Conservation (phyloP, 129 eudicot genomes). For the Helichrysum umbraculigerum region DNA sequence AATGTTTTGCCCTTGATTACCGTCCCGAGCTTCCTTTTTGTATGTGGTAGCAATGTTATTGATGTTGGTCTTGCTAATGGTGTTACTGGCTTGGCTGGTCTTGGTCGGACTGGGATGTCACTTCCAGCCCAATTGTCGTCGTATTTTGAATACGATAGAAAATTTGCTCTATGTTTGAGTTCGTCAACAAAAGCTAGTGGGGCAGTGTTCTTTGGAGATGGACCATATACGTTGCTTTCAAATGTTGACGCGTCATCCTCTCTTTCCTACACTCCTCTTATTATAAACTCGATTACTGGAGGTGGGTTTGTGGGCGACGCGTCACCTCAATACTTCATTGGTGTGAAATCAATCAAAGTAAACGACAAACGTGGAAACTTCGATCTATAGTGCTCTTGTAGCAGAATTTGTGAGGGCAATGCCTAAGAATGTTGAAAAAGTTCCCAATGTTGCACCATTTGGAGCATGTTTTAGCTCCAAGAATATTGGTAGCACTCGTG, state of each 20-base stretch:
- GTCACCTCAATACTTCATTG: conserved; percentile 39
- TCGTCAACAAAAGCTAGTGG: conserved; percentile 26
- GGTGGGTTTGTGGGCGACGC: conserved; percentile 16
- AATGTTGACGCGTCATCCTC: conserved; percentile 11
- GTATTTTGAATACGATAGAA: conserved; percentile 23
- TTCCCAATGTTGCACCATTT: conserved; percentile 44
- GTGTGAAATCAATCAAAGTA: conserved; percentile 37
- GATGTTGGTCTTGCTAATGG: conserved; percentile 37
- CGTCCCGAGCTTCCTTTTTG: conserved; percentile 13
- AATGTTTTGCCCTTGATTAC: conserved; percentile 9
- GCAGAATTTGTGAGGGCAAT: conserved; percentile 27
- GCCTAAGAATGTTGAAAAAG: conserved; percentile 18
- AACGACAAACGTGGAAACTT: conserved; percentile 28
- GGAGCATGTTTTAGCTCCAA: conserved; percentile 14
- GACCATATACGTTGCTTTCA: conserved; percentile 33
- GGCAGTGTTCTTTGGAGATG: conserved; percentile 35
- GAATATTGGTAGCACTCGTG: background rate
- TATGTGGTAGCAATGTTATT: conserved; percentile 19
- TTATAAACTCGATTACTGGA: conserved; percentile 32
- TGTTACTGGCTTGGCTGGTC: conserved; percentile 44
- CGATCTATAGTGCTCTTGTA: conserved; percentile 35
- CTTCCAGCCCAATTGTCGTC: conserved; percentile 39
- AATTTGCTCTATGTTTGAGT: conserved; percentile 43
- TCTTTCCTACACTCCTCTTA: conserved; percentile 36
- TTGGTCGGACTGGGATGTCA: conserved; percentile 37